A percentile compares a stretch with the other conserved stretches of the same genome.
Evolutionary conservation across 805 yeast genomes (phyloP).

Genomic region (Yueomyces sinensis): DNA sequence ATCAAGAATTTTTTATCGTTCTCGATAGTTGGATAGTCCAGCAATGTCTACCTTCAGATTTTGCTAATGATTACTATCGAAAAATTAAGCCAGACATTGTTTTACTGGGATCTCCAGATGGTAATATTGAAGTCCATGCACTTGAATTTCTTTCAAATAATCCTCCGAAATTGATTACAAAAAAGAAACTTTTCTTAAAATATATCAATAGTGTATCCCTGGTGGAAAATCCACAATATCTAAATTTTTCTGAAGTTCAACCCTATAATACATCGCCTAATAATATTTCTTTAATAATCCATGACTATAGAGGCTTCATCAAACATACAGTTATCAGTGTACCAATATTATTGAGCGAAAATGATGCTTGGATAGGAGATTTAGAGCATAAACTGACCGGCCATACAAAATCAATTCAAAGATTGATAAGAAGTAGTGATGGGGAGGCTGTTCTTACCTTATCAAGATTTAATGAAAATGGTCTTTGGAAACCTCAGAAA

Average conservation of each 20-base stretch:
- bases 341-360: constrained; percentile 9
- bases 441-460: constrained; percentile 48
- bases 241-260: constrained; percentile 27
- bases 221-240: constrained; percentile 21
- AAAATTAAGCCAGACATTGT: constrained; percentile 30
- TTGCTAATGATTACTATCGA: constrained; percentile 4
- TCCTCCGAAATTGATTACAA: constrained; percentile 42
- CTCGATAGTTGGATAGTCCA: constrained; percentile 29
- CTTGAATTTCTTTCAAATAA: constrained; percentile 36
- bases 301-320: constrained; percentile 30
- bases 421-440: constrained; percentile 50
- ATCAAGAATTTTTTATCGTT: constrained; percentile 25
- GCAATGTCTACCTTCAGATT: constrained; percentile 10
- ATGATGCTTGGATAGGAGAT: constrained; percentile 9
- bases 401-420: constrained; percentile 67
- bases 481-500: constrained; percentile 41
- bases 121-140: constrained; percentile 31
- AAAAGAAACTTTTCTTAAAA: constrained; percentile 25
- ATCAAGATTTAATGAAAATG: constrained; percentile 42
- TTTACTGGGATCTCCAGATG: constrained; percentile 29
- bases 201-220: constrained; percentile 14
- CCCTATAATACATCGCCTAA: constrained; percentile 11
- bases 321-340: constrained; percentile 23
- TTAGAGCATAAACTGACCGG: constrained; percentile 62
- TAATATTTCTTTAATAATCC: constrained; percentile 31